These are phyloP conservation scores for Kodamaea kakaduensis DNA, from an alignment of 805 yeast genomes.

Conservation along the genomic window DNA sequence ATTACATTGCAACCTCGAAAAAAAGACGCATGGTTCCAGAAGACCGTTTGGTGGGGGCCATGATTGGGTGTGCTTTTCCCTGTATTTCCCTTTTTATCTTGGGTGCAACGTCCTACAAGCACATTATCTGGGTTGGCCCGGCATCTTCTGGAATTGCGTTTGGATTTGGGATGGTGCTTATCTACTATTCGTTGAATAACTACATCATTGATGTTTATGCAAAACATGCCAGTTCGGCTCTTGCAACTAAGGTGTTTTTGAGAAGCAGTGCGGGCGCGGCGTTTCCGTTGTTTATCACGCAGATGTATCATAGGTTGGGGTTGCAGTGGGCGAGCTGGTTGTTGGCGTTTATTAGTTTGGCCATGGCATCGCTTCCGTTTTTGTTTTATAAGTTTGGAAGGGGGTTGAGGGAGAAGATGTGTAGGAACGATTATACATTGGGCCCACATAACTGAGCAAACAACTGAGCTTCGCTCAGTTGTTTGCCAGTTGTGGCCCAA, in stretches of 20 bases:
- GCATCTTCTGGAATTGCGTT: slow-evolving; percentile 57
- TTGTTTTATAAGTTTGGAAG: slow-evolving; percentile 68
- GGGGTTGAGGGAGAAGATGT: slow-evolving; percentile 55
- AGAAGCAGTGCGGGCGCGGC: slow-evolving; percentile 87
- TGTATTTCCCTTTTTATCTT: slow-evolving; percentile 74
- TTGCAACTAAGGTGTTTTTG: slow-evolving; percentile 76
- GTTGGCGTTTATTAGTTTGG: slow-evolving; percentile 71
- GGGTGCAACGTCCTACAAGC: slow-evolving; percentile 73
- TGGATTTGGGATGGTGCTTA: slow-evolving; percentile 59
- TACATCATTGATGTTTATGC: slow-evolving; percentile 90
- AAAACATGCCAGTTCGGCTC: slow-evolving; percentile 73
- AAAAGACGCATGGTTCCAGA: slow-evolving; percentile 68
- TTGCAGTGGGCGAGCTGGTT: slow-evolving; percentile 80
- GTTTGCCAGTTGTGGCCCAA: too few relatives aligned
- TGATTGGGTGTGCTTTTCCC: slow-evolving; percentile 80
- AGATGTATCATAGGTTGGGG: slow-evolving; percentile 72
- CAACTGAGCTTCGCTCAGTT: too few relatives aligned
- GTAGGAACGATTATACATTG: slow-evolving; percentile 57
- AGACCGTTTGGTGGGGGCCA: slow-evolving; percentile 75
- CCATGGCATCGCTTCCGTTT: slow-evolving; percentile 71
- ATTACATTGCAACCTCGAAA: slow-evolving; percentile 49
- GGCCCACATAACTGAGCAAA: background rate
- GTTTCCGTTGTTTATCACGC: slow-evolving; percentile 75
- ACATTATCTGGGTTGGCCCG: slow-evolving; percentile 64
- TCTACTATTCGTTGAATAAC: slow-evolving; percentile 60